Evolutionary conservation across 1,284 basidiomycete species (phyloP).

Genomic region (Xerocomus minutiporus): DNA sequence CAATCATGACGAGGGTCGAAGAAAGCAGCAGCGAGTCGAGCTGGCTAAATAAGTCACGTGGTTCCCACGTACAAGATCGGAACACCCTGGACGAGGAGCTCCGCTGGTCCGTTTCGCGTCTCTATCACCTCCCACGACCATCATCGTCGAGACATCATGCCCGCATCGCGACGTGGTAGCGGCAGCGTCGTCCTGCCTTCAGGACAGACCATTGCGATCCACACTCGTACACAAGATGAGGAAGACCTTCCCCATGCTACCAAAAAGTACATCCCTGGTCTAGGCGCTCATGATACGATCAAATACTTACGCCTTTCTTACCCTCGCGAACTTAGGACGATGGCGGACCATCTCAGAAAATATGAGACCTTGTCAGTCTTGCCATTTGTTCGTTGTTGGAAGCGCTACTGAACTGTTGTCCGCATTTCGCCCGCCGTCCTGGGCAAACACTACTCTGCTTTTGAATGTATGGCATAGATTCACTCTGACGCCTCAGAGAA

Average conservation of each 20-base stretch:
- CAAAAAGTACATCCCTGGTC: conserved; percentile 56
- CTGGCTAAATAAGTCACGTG: conserved; percentile 18
- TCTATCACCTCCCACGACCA: conserved; percentile 21
- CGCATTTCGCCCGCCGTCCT: not conserved
- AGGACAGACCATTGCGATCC: conserved; percentile 64
- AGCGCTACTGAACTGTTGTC: conserved; percentile 9
- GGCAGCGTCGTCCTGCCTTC: conserved; percentile 67
- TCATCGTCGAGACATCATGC: conserved; percentile 40
- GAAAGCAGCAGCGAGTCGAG: not conserved
- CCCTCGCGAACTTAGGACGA: conserved; percentile 49
- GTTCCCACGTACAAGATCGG: conserved; percentile 17
- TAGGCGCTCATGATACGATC: not conserved
- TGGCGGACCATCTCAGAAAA: conserved; percentile 86
- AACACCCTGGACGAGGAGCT: conserved; percentile 14
- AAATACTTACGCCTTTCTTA: conserved; percentile 6
- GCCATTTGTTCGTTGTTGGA: not conserved
- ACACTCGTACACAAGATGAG: conserved; percentile 59
- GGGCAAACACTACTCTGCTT: not conserved
- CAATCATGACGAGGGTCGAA: conserved; percentile 64
- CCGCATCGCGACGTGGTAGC: conserved; percentile 67
- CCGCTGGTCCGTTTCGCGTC: conserved; percentile 6
- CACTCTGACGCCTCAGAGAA: conserved; percentile 85
- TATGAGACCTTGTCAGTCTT: conserved; percentile 73
- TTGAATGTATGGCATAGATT: conserved; percentile 46
- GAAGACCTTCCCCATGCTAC: conserved; percentile 84